phyloP scores from a whole-genome alignment of 257 asterid species.

The Prunella vulgaris region DNA sequence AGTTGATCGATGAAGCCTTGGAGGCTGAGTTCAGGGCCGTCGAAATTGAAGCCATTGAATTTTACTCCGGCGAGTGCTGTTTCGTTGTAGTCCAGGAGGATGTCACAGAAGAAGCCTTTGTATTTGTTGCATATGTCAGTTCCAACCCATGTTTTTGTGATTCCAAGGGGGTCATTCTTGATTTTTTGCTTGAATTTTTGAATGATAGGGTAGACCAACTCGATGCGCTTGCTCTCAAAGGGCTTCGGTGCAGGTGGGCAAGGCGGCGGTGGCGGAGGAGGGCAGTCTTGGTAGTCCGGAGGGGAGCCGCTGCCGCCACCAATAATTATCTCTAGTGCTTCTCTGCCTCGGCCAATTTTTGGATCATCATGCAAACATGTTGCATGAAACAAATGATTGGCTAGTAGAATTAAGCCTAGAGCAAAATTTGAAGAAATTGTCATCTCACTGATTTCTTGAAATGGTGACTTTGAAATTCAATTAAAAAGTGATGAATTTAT shows the following conservation, averaged over 20 bases:
- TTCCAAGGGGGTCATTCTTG: constrained; percentile 13
- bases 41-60: constrained; percentile 29
- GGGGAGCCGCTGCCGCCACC: constrained; percentile 14
- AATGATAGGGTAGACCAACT: constrained; percentile 21
- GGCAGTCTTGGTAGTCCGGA: neutral
- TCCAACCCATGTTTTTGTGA: constrained; percentile 23
- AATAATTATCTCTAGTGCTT: constrained; percentile 23
- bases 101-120: constrained; percentile 29
- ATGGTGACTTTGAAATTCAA: neutral
- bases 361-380: constrained; percentile 5
- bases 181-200: constrained; percentile 25
- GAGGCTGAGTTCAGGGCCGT: constrained; percentile 16
- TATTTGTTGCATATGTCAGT: constrained; percentile 27
- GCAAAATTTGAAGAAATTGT: neutral
- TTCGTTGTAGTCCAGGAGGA: neutral
- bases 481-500: neutral
- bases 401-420: neutral
- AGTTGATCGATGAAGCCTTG: constrained; percentile 21
- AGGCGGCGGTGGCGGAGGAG: neutral
- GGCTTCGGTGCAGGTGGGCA: neutral
- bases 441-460: neutral
- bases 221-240: constrained; percentile 23
- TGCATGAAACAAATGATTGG: neutral
- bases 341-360: neutral
- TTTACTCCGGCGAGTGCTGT: constrained; percentile 18